These are phyloP conservation scores for Colletotrichum agaves DNA, from an alignment of 2,329 filamentous ascomycete genomes.

Conservation along the genomic window DNA sequence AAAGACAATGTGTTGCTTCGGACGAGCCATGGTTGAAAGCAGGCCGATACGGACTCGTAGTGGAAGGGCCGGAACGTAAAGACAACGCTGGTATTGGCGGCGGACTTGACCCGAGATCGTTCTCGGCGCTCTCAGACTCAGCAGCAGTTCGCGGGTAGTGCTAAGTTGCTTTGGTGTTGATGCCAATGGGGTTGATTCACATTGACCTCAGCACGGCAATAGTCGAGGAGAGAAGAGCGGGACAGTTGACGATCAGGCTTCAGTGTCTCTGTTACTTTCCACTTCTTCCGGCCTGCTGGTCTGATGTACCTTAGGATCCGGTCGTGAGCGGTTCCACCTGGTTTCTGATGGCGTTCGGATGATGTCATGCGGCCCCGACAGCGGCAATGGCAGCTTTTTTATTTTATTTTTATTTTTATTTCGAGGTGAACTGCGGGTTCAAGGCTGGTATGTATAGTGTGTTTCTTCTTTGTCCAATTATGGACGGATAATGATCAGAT, in stretches of 20 bases:
- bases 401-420: too few species aligned
- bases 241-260: not conserved
- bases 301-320: slow-evolving; percentile 1
- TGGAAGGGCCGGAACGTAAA: not conserved
- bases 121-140: slow-evolving; percentile 1
- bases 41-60: not conserved
- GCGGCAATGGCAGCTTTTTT: slow-evolving; percentile 1
- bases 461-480: not conserved
- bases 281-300: slow-evolving; percentile 2
- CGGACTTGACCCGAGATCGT: slow-evolving; percentile 6
- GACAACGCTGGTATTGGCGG: not conserved
- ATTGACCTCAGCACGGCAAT: not conserved
- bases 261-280: not conserved
- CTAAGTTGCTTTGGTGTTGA: slow-evolving; percentile 1
- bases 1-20: slow-evolving; percentile 64
- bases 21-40: slow-evolving; percentile 17
- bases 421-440: not conserved
- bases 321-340: not conserved
- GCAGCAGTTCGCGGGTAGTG: not conserved
- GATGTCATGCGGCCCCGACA: slow-evolving; percentile 33
- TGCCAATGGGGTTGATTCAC: not conserved
- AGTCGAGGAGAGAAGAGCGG: not conserved
- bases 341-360: slow-evolving; percentile 33
- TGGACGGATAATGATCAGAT: slow-evolving; percentile 7
- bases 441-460: not conserved